phyloP scores from a whole-genome alignment of 2,329 filamentous ascomycete species.

The Didymella lethalis region DNA sequence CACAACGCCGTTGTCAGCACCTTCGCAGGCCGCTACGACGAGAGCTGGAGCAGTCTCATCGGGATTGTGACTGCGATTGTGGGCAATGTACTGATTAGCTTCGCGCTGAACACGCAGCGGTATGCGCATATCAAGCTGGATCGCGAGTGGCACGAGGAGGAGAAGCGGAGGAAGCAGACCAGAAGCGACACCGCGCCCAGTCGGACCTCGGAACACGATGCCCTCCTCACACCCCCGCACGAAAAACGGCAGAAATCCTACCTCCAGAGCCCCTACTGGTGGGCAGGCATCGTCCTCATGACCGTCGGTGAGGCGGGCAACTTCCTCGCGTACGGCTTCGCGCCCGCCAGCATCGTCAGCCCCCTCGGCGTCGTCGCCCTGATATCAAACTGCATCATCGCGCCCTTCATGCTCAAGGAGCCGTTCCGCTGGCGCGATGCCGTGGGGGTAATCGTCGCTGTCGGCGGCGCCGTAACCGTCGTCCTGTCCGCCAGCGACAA shows the following conservation, averaged over 20 bases:
- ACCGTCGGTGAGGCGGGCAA: conserved; percentile 93
- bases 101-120: conserved; percentile 94
- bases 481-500: conserved; percentile 89
- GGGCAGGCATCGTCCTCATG: conserved; percentile 92
- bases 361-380: conserved; percentile 96
- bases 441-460: conserved; percentile 85
- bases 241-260: conserved; percentile 69
- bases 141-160: conserved; percentile 67
- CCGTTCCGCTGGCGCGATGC: conserved; percentile 84
- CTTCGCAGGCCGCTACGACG: conserved; percentile 30
- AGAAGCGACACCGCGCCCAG: background rate
- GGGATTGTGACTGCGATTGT: conserved; percentile 92
- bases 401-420: conserved; percentile 92
- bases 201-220: conserved; percentile 10
- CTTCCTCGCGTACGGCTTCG: conserved; percentile 96
- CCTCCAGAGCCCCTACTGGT: conserved; percentile 93
- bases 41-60: conserved; percentile 87
- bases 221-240: conserved; percentile 3
- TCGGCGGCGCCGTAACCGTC: conserved; percentile 88
- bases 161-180: conserved; percentile 41
- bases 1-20: no score
- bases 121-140: conserved; percentile 91
- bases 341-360: conserved; percentile 95
- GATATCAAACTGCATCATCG: conserved; percentile 96
- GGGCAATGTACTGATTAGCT: conserved; percentile 91